A percentile compares a stretch with the other conserved stretches of the same genome.
These are phyloP conservation scores for Penicillium argentinense DNA, from an alignment of 495 filamentous ascomycete species.

Conservation along the genomic window DNA sequence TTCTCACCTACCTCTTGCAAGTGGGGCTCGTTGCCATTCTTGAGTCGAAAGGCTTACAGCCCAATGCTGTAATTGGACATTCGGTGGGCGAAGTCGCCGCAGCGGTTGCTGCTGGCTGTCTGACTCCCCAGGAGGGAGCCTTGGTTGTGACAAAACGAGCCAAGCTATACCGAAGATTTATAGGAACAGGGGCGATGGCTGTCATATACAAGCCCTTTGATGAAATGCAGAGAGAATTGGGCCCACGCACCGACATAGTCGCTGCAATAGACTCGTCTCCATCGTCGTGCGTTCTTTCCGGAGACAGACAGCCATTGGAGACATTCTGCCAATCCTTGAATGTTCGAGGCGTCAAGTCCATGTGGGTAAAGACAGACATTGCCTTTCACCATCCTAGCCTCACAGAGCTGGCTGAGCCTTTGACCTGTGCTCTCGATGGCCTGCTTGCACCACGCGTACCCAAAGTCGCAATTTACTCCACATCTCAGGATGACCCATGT, in stretches of 20 bases:
- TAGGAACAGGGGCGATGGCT: constrained; percentile 52
- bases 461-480: not conserved
- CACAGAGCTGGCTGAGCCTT: constrained; percentile 9
- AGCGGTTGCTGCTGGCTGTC: constrained; percentile 24
- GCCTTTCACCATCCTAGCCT: constrained; percentile 37
- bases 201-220: constrained; percentile 30
- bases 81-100: constrained; percentile 38
- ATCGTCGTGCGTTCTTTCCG: constrained; percentile 38
- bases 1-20: constrained; percentile 35
- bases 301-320: constrained; percentile 21
- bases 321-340: constrained; percentile 13
- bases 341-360: constrained; percentile 21
- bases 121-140: constrained; percentile 29
- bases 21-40: constrained; percentile 29
- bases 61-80: constrained; percentile 36
- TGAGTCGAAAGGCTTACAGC: constrained; percentile 16
- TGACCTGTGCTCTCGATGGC: not conserved
- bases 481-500: not conserved
- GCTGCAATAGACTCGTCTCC: constrained; percentile 47
- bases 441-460: not conserved
- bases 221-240: not conserved
- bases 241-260: constrained; percentile 20
- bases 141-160: constrained; percentile 34
- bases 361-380: constrained; percentile 31
- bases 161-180: constrained; percentile 33